Percentiles rank a stretch among this genome's conserved stretches.
Evolutionary conservation across 2,329 filamentous ascomycete genomes (phyloP).

Genomic region (Pseudohalonectria lignicola): DNA sequence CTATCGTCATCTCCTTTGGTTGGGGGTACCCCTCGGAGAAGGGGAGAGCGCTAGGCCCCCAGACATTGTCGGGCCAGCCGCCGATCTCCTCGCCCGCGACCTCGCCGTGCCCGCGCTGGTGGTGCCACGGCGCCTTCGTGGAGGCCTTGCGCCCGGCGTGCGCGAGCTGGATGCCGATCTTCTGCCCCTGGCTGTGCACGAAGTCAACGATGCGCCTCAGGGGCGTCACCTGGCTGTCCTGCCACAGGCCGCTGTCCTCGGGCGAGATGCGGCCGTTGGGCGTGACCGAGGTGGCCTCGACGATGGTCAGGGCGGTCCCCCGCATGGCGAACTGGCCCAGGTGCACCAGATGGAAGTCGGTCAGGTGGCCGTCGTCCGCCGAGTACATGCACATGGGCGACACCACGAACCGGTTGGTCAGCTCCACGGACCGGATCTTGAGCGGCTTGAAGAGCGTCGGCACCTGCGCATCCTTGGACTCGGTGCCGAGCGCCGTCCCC

Average conservation of each 20-base stretch:
- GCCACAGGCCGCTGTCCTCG: slow-evolving; percentile 71
- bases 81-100: slow-evolving; percentile 39
- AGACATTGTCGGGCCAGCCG: slow-evolving; percentile 48
- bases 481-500: slow-evolving; percentile 29
- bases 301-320: slow-evolving; percentile 61
- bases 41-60: slow-evolving; percentile 38
- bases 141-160: slow-evolving; percentile 68
- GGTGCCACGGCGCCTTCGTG: slow-evolving; percentile 55
- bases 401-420: slow-evolving; percentile 47
- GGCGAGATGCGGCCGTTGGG: slow-evolving; percentile 76
- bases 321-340: slow-evolving; percentile 67
- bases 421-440: slow-evolving; percentile 37
- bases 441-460: slow-evolving; percentile 48
- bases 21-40: slow-evolving; percentile 50
- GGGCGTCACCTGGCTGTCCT: slow-evolving; percentile 68
- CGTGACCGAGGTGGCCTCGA: slow-evolving; percentile 69
- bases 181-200: slow-evolving; percentile 65
- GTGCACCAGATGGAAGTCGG: slow-evolving; percentile 74
- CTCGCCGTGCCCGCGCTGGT: slow-evolving; percentile 30
- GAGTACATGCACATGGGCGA: slow-evolving; percentile 54
- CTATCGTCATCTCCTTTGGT: slow-evolving; percentile 57
- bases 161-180: slow-evolving; percentile 68
- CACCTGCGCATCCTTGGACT: slow-evolving; percentile 15
- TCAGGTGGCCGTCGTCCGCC: slow-evolving; percentile 54
- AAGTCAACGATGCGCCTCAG: slow-evolving; percentile 65